A percentile compares a stretch with the other conserved stretches of the same genome.
These are phyloP conservation scores for Zygosaccharomyces bailii DNA, from an alignment of 805 yeast species.

Conservation along the genomic window DNA sequence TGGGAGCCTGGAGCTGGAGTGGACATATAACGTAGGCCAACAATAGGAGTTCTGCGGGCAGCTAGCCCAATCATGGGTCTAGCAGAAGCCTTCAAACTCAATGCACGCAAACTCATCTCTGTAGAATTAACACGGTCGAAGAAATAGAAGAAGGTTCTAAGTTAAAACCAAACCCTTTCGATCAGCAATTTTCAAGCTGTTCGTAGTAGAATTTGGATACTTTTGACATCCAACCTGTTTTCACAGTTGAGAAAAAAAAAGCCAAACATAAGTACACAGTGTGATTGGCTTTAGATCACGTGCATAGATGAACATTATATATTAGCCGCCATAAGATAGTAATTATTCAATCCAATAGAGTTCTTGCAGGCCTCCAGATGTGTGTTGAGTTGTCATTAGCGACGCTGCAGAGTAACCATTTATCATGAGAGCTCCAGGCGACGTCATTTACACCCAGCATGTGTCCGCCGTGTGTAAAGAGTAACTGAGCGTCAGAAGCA, in stretches of 20 bases:
- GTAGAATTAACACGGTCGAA: background rate
- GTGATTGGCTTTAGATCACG: slow-evolving; percentile 24
- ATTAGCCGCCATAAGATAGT: background rate
- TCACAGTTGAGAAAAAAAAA: background rate
- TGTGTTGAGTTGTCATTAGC: slow-evolving; percentile 87
- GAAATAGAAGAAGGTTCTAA: background rate
- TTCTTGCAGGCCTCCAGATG: slow-evolving; percentile 66
- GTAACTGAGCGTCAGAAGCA: slow-evolving; percentile 34
- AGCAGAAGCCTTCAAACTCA: slow-evolving; percentile 27
- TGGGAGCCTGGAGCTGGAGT: slow-evolving; percentile 47
- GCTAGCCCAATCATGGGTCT: slow-evolving; percentile 26
- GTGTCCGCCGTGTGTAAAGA: slow-evolving; percentile 83
- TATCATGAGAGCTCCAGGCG: slow-evolving; percentile 73
- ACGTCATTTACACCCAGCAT: slow-evolving; percentile 81
- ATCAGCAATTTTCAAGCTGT: background rate
- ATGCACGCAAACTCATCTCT: slow-evolving; percentile 32
- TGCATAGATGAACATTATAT: slow-evolving; percentile 10
- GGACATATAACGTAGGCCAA: slow-evolving; percentile 62
- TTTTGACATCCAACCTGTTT: background rate
- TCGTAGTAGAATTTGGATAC: background rate
- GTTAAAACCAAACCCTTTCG: background rate
- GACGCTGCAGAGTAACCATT: slow-evolving; percentile 69
- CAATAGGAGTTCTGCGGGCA: slow-evolving; percentile 26
- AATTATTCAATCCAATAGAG: slow-evolving; percentile 29
- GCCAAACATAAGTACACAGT: slow-evolving; percentile 1